Base-by-base conservation (phyloP, 176 grass and related monocot species). In the Cocos nucifera region DNA sequence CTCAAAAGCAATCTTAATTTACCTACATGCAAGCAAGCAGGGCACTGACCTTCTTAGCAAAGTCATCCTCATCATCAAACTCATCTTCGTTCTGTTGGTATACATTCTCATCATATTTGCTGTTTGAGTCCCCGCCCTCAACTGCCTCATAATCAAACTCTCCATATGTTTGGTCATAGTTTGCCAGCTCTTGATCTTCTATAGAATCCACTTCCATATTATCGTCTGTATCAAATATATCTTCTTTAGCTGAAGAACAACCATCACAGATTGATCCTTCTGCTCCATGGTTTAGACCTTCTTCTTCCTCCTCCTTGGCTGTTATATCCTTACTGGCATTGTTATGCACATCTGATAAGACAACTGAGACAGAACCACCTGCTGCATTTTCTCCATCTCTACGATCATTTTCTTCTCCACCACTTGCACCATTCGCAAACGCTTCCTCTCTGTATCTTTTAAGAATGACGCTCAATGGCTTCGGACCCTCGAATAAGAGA, bases 31-130 rank as follows among this genome's bases (percentile, higher is more conserved):
- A 98, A 49, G 81, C 80, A 21, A 92, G 61, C 71, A 89, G 23
- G 8, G 80, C 84, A 22, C 84, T 85, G 2, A 98, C 84, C 88
- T 86, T 86, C 17, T 4, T 86, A 63, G 93, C 84, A 62, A 98
- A 98, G 59, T 81, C 89, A 50, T 98, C 83, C 49, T 82, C 75
- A 3, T 95, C 28, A 30, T 30, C 87, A 4, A 67, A 74, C 48
- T 90, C 85, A 7, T 88, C 81, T 49, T 86, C 83, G 0, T 77
- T 75, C 0, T 80, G 80, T 58, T 69, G 77, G 73, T 80, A 91
- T 19, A 57, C 70, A 27, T 73, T 80, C 68, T 88, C 87, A 54
- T 85, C 87, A 30, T 30, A 30, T 51, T 80, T 81, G 12, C 50
- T 78, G 52, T 78, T 76, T 71, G 73, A 75, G 51, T 70, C 78